Evolutionary conservation across 2,329 filamentous ascomycete species (phyloP), one percentile per base, ranked within the genome.

Genomic region (Cladosporium sp.): DNA sequence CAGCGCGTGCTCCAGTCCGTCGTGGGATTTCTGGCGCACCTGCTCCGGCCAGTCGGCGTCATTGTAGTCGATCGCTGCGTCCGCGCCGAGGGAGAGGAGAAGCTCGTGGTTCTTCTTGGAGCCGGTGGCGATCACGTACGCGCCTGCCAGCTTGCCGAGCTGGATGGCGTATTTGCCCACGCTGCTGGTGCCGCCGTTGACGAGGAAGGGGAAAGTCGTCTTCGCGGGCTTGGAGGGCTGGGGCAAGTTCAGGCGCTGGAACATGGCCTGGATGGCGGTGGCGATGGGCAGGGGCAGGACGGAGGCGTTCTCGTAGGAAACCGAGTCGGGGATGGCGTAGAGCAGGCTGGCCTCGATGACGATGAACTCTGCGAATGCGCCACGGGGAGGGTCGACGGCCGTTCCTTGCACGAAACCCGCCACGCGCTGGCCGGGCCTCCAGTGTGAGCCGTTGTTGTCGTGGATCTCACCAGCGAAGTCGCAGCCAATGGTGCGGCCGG

Each of bases 61-160:
- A 20, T 52, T 54, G 50, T 56, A 54, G 45, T 58, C 56, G 30
- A 54, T 51, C 3, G 36, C 40, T 11, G 47, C 41, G 8, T 37
- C 45, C 1, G 56, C 51, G 13, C 54, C 54, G 2, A 54, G 38
- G 9, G 20, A 22, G 24, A 19, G 38, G 12, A 71, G 55, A 12
- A 58, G 34, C 3, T 43, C 43, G 42, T 66, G 61, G 43, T 68
- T 63, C 6, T 54, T 22, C 6, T 45, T 43, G 0, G 60, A 64
- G 0, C 61, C 56, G 0, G 62, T 64, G 7, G 64, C 56, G 7
- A 65, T 39, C 13, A 81, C 53, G 44, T 76, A 72, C 13, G 55
- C 66, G 0, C 79, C 77, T 68, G 75, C 80, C 58, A 75, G 71
- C 15, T 61, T 67, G 6, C 81, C 65, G 3, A 82, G 71, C 40